Percentiles rank a stretch among this genome's conserved stretches.
phyloP scores from a whole-genome alignment of 208 protist genomes.

The Acanthamoeba healyi region DNA sequence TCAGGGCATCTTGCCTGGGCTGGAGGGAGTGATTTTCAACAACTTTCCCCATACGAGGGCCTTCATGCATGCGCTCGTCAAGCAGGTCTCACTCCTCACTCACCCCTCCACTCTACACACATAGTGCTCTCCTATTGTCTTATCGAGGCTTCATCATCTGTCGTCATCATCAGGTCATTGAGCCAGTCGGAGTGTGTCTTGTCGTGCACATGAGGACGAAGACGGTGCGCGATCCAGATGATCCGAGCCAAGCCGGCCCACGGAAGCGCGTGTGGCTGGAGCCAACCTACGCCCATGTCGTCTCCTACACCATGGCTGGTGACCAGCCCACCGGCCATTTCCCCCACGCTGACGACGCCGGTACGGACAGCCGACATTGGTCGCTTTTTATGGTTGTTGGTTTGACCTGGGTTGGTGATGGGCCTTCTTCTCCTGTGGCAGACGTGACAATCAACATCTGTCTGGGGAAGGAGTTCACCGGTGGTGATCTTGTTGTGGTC shows the following conservation, averaged over 20 bases:
- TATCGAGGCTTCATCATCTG: neutral
- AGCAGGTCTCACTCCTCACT: neutral
- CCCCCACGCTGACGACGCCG: neutral
- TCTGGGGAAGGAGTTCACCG: neutral
- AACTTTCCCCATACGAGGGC: neutral
- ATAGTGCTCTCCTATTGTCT: neutral
- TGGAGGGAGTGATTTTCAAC: neutral
- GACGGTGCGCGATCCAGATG: too few species aligned
- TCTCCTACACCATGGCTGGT: neutral
- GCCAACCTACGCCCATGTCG: neutral
- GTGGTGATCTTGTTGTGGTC: neutral
- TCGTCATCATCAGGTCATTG: neutral
- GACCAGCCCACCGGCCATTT: neutral
- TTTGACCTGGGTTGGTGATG: too few species aligned
- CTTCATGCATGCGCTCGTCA: neutral
- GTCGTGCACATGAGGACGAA: too few species aligned
- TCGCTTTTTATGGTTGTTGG: too few species aligned
- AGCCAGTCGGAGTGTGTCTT: neutral
- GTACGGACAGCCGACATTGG: too few species aligned
- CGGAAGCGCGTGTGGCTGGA: neutral
- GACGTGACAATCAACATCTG: conserved; percentile 6
- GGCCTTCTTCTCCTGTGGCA: too few species aligned
- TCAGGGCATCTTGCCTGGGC: neutral
- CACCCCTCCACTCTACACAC: too few species aligned
- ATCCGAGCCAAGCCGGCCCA: too few species aligned